These are phyloP conservation scores for Ogataea nakhonphanomensis DNA, from an alignment of 805 yeast genomes.

Conservation along the genomic window DNA sequence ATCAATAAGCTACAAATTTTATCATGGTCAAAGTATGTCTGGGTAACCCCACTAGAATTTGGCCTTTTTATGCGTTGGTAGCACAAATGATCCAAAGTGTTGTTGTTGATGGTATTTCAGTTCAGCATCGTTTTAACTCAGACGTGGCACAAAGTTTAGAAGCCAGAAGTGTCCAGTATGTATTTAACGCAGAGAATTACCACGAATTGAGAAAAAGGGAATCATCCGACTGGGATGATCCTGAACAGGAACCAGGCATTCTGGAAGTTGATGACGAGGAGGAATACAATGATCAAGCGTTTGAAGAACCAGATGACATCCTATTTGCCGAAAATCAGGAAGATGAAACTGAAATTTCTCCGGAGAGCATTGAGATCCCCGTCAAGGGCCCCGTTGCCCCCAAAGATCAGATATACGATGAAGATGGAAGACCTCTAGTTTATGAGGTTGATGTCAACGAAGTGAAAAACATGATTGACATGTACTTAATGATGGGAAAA, in stretches of 20 bases:
- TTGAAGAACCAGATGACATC: background rate
- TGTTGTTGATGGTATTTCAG: slow-evolving; percentile 4
- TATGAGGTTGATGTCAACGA: slow-evolving; percentile 27
- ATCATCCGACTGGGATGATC: background rate
- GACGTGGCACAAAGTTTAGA: slow-evolving; percentile 1
- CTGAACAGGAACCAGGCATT: too few species aligned
- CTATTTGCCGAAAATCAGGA: background rate
- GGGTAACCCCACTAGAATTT: slow-evolving; percentile 1
- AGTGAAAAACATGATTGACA: slow-evolving; percentile 19
- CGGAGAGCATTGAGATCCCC: slow-evolving; percentile 22
- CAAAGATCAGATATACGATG: slow-evolving; percentile 20
- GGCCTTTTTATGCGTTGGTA: slow-evolving; percentile 6
- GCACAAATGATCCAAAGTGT: slow-evolving; percentile 2
- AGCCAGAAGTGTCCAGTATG: slow-evolving; percentile 5
- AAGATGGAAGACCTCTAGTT: slow-evolving; percentile 19
- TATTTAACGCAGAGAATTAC: background rate
- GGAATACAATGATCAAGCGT: slow-evolving; percentile 1
- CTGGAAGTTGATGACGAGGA: slow-evolving; percentile 8
- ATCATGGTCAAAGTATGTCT: slow-evolving; percentile 6
- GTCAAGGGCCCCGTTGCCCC: slow-evolving; percentile 26
- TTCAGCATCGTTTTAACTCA: slow-evolving; percentile 11
- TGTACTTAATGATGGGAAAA: slow-evolving; percentile 24
- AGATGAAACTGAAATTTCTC: slow-evolving; percentile 5
- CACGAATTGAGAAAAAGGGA: slow-evolving; percentile 4
- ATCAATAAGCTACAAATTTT: background rate